Percentiles rank a stretch among this genome's conserved stretches.
These are phyloP conservation scores for Stephanodiscus minutulus DNA, from an alignment of 108 stramenopile species.

Conservation along the genomic window DNA sequence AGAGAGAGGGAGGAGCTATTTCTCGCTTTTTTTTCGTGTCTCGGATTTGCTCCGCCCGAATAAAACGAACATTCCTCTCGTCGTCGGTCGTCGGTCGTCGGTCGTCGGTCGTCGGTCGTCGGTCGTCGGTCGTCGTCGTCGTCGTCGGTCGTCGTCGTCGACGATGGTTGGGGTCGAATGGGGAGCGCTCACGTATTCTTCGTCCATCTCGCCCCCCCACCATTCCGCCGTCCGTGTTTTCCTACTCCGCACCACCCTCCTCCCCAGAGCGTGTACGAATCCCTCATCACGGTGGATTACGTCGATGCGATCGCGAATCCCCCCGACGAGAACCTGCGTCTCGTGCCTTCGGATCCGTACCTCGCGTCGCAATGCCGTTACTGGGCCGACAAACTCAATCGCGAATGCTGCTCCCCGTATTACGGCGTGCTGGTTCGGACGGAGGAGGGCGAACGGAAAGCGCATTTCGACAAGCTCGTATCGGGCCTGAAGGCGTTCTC, in stretches of 20 bases:
- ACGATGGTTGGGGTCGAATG: too few species aligned
- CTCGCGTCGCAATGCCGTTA: constrained; percentile 68
- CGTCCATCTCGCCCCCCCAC: too few species aligned
- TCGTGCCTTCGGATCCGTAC: constrained; percentile 73
- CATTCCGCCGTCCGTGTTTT: too few species aligned
- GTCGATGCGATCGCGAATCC: constrained; percentile 72
- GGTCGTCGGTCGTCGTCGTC: too few species aligned
- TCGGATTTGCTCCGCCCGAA: too few species aligned
- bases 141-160: too few species aligned
- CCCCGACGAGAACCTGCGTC: constrained; percentile 38
- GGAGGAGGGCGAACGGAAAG: constrained; percentile 64
- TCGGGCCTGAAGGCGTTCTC: constrained; percentile 67
- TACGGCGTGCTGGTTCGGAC: constrained; percentile 79
- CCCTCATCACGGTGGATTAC: constrained; percentile 73
- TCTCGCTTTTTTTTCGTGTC: too few species aligned
- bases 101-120: too few species aligned
- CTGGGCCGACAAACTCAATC: constrained; percentile 81
- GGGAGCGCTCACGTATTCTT: too few species aligned
- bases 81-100: too few species aligned
- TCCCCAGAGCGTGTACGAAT: constrained; percentile 66
- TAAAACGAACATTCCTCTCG: too few species aligned
- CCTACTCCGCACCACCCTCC: background rate
- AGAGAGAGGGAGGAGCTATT: too few species aligned
- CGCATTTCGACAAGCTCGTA: constrained; percentile 66
- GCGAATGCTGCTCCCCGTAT: constrained; percentile 82